Conservation (phyloP, 2,329 filamentous ascomycete genomes). For the Colletotrichum sp. region DNA sequence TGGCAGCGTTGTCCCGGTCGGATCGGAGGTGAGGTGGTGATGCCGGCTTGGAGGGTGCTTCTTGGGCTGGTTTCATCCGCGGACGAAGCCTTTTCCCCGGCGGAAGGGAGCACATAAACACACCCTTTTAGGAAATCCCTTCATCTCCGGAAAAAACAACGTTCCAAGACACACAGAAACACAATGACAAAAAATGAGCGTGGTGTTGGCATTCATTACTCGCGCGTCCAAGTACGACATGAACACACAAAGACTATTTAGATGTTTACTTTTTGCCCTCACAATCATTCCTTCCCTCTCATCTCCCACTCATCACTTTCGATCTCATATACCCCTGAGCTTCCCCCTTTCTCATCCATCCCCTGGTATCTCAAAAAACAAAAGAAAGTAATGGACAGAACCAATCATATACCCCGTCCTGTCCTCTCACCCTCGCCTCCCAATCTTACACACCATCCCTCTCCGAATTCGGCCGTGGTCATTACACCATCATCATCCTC, state of each 20-base stretch:
- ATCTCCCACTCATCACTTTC: not conserved
- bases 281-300: not conserved
- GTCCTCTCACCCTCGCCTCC: not conserved
- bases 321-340: not conserved
- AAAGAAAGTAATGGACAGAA: not conserved
- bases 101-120: too few relatives aligned
- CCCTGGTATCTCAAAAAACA: not conserved
- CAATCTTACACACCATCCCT: not conserved
- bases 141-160: not conserved
- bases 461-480: not conserved
- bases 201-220: not conserved
- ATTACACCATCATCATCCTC: not conserved
- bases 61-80: too few relatives aligned
- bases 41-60: too few relatives aligned
- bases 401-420: not conserved
- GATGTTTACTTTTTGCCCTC: not conserved
- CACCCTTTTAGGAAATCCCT: not conserved
- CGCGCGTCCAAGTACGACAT: not conserved
- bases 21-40: too few relatives aligned
- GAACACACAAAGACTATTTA: not conserved
- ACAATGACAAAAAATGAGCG: not conserved
- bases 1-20: too few relatives aligned
- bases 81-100: too few relatives aligned
- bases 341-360: not conserved
- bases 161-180: not conserved